Evolutionary conservation across 176 grass and related monocot species (phyloP).

Genomic region (Carex parvula): DNA sequence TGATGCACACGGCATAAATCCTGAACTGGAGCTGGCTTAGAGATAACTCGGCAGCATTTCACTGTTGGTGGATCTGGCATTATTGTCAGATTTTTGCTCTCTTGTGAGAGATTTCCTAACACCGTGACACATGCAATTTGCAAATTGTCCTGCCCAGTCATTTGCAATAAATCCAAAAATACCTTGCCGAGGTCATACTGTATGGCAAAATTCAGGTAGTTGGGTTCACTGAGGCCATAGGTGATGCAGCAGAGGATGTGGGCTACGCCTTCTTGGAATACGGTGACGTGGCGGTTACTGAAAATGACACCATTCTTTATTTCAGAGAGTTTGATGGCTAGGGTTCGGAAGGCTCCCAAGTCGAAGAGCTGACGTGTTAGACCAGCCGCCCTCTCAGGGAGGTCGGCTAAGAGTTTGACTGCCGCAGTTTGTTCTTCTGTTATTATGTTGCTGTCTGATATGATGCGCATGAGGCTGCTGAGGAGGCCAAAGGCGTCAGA

Average conservation of each 20-base stretch:
- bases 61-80: conserved; percentile 13
- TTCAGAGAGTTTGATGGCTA: conserved; percentile 39
- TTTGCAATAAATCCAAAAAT: conserved; percentile 57
- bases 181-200: conserved; percentile 44
- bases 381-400: conserved; percentile 44
- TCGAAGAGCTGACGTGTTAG: conserved; percentile 57
- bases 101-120: conserved; percentile 57
- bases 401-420: conserved; percentile 52
- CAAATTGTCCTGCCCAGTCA: conserved; percentile 54
- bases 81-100: conserved; percentile 39
- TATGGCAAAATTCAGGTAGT: conserved; percentile 39
- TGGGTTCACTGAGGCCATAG: conserved; percentile 28
- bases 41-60: conserved; percentile 30
- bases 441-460: conserved; percentile 37
- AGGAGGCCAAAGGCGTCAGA: conserved; percentile 55
- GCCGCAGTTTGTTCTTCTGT: conserved; percentile 71
- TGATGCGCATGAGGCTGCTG: conserved; percentile 34
- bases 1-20: conserved; percentile 59
- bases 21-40: neutral
- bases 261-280: conserved; percentile 64
- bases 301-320: conserved; percentile 51
- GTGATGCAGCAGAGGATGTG: conserved; percentile 57
- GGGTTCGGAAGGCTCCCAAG: conserved; percentile 44
- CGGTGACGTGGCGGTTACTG: conserved; percentile 43
- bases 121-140: conserved; percentile 50